Conservation (phyloP, 108 stramenopile genomes). For the Cyclotella sp. region DNA sequence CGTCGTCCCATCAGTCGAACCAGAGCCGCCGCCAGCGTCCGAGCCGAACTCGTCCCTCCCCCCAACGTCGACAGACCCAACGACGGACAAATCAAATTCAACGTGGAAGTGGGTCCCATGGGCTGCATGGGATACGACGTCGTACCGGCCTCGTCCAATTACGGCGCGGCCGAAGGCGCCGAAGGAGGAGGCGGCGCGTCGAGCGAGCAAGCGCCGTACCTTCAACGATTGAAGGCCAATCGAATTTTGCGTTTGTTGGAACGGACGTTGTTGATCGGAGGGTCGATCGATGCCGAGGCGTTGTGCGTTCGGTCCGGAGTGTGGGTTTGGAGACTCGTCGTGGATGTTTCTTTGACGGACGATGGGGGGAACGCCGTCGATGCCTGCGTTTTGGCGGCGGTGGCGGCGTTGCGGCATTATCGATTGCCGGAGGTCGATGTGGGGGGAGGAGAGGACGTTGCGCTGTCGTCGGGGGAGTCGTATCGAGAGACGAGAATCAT, state of each 20-base stretch:
- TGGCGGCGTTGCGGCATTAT: slow-evolving; percentile 92
- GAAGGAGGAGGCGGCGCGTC: too few species aligned
- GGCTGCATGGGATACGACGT: slow-evolving; percentile 77
- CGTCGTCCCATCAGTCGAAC: slow-evolving; percentile 49
- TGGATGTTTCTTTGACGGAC: slow-evolving; percentile 82
- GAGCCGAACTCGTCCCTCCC: slow-evolving; percentile 76
- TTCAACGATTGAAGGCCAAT: slow-evolving; percentile 66
- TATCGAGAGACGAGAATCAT: slow-evolving; percentile 59
- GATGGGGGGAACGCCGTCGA: slow-evolving; percentile 89
- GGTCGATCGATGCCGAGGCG: slow-evolving; percentile 91
- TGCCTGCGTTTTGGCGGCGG: slow-evolving; percentile 86
- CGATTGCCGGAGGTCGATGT: slow-evolving; percentile 84
- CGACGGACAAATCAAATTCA: slow-evolving; percentile 85
- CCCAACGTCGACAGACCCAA: slow-evolving; percentile 86
- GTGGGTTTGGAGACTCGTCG: slow-evolving; percentile 90
- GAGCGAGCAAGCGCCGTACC: slow-evolving; percentile 42
- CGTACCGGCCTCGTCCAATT: slow-evolving; percentile 57
- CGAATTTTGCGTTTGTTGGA: slow-evolving; percentile 77
- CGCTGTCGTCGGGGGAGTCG: neutral
- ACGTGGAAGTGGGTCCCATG: slow-evolving; percentile 89
- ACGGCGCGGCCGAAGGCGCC: slow-evolving; percentile 31
- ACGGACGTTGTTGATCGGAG: slow-evolving; percentile 72
- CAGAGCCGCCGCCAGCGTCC: slow-evolving; percentile 58
- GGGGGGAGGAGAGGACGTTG: slow-evolving; percentile 33
- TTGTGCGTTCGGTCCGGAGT: slow-evolving; percentile 81